Evolutionary conservation across 352 stramenopile genomes (phyloP), one percentile per base, ranked within the genome.

Genomic region (Phytophthora pisi): DNA sequence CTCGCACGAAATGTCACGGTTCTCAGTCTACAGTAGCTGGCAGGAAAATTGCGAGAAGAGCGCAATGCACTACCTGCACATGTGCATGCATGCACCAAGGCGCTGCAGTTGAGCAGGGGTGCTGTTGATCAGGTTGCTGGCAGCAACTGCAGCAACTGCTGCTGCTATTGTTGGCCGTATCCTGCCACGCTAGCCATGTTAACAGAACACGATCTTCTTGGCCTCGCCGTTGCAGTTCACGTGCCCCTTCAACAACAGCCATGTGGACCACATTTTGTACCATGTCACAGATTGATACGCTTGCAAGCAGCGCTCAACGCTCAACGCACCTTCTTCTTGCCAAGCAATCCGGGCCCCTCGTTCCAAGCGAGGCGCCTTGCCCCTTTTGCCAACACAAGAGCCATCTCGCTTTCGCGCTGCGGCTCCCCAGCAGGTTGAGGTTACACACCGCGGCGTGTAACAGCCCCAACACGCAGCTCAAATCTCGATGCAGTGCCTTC

Each of bases 341-440:
- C 24, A 9, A 40, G 31, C 31, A 18, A 5, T 30, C 9, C n/a
- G 20, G 5, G 26, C 15, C 15, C 50, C n/a, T 26, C 30, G 50
- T 26, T 9, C 31, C 28, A 31, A 31, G 28, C 42, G 52, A 63
- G 34, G 36, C 16, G 28, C 10, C 5, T 9, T 64, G 54, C 54
- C 24, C 56, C 46, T 65, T 70, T 70, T 66, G 56, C 47, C 49
- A 56, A 30, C 63, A 66, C 49, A 26, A 70, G 63, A 55, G 56
- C 50, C 50, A 61, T 61, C 60, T 57, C 10, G 18, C 40, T 62
- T 55, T 70, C 56, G 30, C 49, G 56, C 5, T 70, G 49, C 40
- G 42, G 38, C 10, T 13, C 13, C 9, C 36, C 36, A 43, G 3
- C 38, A 46, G 38, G 13, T 52, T 52, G n/a, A 61, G 20, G 55